Percentiles rank a stretch among this genome's conserved stretches.
These are phyloP conservation scores for Thalassiosira mediterranea DNA, from an alignment of 352 stramenopile species.

Conservation along the genomic window DNA sequence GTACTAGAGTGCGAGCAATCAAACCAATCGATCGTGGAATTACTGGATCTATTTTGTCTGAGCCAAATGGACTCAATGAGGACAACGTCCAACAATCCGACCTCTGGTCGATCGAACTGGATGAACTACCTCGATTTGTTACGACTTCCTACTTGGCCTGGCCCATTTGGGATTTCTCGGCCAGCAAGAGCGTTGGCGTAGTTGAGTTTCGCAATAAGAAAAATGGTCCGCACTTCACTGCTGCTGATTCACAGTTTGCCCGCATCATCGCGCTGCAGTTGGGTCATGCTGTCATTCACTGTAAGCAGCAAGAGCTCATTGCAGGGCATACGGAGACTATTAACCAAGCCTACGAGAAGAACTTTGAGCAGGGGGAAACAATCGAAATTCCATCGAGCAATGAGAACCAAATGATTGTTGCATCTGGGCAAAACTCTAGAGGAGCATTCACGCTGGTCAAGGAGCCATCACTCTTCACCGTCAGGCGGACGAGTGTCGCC, in stretches of 20 bases:
- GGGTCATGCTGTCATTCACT: slow-evolving; percentile 50
- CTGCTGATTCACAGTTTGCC: slow-evolving; percentile 49
- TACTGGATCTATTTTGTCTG: slow-evolving; percentile 43
- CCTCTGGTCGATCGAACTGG: slow-evolving; percentile 47
- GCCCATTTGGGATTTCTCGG: slow-evolving; percentile 51
- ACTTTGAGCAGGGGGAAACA: slow-evolving; percentile 55
- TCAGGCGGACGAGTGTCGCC: slow-evolving; percentile 40
- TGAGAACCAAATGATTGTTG: slow-evolving; percentile 1
- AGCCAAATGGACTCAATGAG: slow-evolving; percentile 33
- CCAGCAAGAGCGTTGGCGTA: slow-evolving; percentile 52
- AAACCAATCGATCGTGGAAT: slow-evolving; percentile 54
- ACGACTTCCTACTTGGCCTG: slow-evolving; percentile 59
- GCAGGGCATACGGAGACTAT: slow-evolving; percentile 54
- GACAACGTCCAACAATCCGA: slow-evolving; percentile 37
- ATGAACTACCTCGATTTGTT: slow-evolving; percentile 47
- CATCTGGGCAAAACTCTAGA: slow-evolving; percentile 9
- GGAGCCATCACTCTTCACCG: slow-evolving; percentile 38
- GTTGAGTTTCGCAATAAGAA: slow-evolving; percentile 60
- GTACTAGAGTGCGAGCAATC: slow-evolving; percentile 34
- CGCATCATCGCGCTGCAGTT: slow-evolving; percentile 62
- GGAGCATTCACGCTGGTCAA: slow-evolving; percentile 27
- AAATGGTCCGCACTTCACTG: slow-evolving; percentile 33
- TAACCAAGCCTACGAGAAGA: slow-evolving; percentile 63
- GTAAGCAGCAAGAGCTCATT: slow-evolving; percentile 55
- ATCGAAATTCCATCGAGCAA: slow-evolving; percentile 47